A percentile compares a stretch with the other conserved stretches of the same genome.
Evolutionary conservation across 2,329 filamentous ascomycete genomes (phyloP).

Genomic region (Blumeria hordei): DNA sequence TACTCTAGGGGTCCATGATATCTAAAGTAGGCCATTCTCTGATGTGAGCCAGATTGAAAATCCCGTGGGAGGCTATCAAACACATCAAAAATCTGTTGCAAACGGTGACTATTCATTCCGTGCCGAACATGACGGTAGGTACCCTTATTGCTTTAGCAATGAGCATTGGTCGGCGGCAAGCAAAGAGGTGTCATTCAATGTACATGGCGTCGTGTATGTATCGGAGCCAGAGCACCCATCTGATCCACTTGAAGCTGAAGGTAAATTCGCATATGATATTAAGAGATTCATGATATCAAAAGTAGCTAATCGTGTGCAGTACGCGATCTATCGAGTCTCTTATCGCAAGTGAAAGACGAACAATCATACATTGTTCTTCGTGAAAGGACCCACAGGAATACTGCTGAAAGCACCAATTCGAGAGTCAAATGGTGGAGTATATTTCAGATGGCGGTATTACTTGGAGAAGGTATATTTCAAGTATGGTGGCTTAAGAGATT

Average conservation of each 20-base stretch:
- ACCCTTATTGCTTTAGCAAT: slow-evolving; percentile 96
- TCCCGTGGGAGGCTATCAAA: slow-evolving; percentile 49
- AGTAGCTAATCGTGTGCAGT: slow-evolving; percentile 26
- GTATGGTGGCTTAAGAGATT: slow-evolving; percentile 99
- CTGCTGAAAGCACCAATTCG: slow-evolving; percentile 90
- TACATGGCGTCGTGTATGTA: slow-evolving; percentile 95
- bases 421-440: slow-evolving; percentile 99
- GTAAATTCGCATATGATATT: slow-evolving; percentile 21
- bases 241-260: slow-evolving; percentile 78
- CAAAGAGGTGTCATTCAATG: slow-evolving; percentile 98
- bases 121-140: slow-evolving; percentile 66
- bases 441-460: slow-evolving; percentile 73
- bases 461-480: slow-evolving; percentile 88
- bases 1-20: too few relatives aligned
- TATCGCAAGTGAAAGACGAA: slow-evolving; percentile 89
- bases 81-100: slow-evolving; percentile 58
- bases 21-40: background rate
- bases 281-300: background rate
- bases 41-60: slow-evolving; percentile 39
- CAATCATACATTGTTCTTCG: slow-evolving; percentile 90
- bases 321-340: slow-evolving; percentile 56
- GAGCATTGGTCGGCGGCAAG: slow-evolving; percentile 90
- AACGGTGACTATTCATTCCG: slow-evolving; percentile 87
- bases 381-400: slow-evolving; percentile 92
- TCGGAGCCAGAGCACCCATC: slow-evolving; percentile 62